These are phyloP conservation scores for Penicillium hordei DNA, from an alignment of 2,329 filamentous ascomycete genomes.

Conservation along the genomic window DNA sequence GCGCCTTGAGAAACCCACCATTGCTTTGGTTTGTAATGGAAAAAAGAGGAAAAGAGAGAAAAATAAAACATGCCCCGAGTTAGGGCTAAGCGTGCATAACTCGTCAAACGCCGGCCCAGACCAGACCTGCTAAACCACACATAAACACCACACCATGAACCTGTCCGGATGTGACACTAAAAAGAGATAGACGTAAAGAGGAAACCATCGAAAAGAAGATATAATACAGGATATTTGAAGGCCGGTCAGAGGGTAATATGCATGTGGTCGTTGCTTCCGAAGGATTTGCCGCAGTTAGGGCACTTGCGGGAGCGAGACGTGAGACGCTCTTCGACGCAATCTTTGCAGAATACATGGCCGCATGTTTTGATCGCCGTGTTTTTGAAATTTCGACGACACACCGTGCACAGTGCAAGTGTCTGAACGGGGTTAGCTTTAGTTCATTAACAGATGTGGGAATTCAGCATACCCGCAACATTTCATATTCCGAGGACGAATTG, in stretches of 20 bases:
- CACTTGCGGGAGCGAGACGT: conserved; percentile 91
- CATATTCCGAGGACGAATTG: conserved; percentile 78
- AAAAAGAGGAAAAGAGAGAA: conserved; percentile 17
- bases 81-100: conserved; percentile 14
- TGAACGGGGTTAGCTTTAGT: conserved; percentile 35
- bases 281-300: conserved; percentile 87
- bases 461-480: conserved; percentile 76
- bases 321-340: conserved; percentile 86
- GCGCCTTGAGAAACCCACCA: conserved; percentile 12
- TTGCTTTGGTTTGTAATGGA: conserved; percentile 1
- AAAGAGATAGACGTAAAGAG: conserved; percentile 18
- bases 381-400: conserved; percentile 91
- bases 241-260: conserved; percentile 47
- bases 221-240: conserved; percentile 35
- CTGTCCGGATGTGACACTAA: conserved; percentile 28
- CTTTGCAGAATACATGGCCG: conserved; percentile 89
- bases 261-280: conserved; percentile 90
- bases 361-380: conserved; percentile 91
- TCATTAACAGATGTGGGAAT: neutral
- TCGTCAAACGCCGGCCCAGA: conserved; percentile 35
- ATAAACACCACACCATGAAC: conserved; percentile 40
- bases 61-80: conserved; percentile 16
- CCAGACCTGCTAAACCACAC: conserved; percentile 35
- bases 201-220: conserved; percentile 24
- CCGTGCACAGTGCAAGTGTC: conserved; percentile 80